A percentile compares a stretch with the other conserved stretches of the same genome.
phyloP scores from a whole-genome alignment of 352 stramenopile species.

The Discostella stelligera region DNA sequence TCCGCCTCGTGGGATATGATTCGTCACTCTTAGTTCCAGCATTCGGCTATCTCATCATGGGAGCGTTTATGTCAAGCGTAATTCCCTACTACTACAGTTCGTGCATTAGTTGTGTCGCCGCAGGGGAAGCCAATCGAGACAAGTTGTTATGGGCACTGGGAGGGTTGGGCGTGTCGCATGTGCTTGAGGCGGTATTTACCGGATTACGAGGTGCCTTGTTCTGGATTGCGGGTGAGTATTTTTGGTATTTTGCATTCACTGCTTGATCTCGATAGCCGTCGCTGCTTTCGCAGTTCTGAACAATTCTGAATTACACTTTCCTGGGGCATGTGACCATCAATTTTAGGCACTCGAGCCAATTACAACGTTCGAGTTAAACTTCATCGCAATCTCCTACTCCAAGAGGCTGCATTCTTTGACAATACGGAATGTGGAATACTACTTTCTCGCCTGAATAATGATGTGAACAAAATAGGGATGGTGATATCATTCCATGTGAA shows the following conservation, averaged over 20 bases:
- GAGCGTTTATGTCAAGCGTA: slow-evolving; percentile 70
- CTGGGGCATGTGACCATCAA: background rate
- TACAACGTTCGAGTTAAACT: slow-evolving; percentile 82
- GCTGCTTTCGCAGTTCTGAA: background rate
- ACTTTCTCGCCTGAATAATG: slow-evolving; percentile 76
- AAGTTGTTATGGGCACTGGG: slow-evolving; percentile 58
- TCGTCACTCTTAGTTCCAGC: slow-evolving; percentile 62
- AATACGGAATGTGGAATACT: slow-evolving; percentile 73
- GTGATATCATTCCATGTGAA: slow-evolving; percentile 80
- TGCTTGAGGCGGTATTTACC: slow-evolving; percentile 71
- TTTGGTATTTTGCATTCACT: background rate
- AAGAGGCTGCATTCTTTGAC: slow-evolving; percentile 81
- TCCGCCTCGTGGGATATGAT: slow-evolving; percentile 72
- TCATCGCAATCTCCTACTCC: slow-evolving; percentile 74
- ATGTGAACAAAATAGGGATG: slow-evolving; percentile 81
- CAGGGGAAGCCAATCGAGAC: slow-evolving; percentile 37
- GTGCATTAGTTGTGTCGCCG: slow-evolving; percentile 70
- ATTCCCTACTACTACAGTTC: slow-evolving; percentile 72
- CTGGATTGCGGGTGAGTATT: slow-evolving; percentile 76
- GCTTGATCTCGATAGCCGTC: slow-evolving; percentile 1
- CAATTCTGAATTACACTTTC: background rate
- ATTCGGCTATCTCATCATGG: slow-evolving; percentile 71
- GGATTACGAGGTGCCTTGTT: slow-evolving; percentile 72
- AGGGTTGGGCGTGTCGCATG: slow-evolving; percentile 59
- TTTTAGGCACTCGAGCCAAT: slow-evolving; percentile 66